These are phyloP conservation scores for Mycena maculata DNA, from an alignment of 768 basidiomycete species.

Conservation along the genomic window DNA sequence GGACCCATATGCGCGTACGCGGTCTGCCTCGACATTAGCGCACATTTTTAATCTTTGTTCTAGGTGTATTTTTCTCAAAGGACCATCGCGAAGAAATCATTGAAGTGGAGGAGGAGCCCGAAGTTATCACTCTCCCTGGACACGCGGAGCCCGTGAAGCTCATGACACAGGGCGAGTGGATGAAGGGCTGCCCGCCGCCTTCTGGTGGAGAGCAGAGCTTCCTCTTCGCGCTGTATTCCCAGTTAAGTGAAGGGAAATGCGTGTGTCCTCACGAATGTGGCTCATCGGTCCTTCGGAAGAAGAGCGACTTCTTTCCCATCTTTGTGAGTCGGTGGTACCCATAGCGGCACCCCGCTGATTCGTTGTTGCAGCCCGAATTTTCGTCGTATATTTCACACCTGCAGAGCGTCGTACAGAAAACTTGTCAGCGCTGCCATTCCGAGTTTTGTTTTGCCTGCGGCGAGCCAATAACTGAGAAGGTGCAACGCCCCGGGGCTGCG, in stretches of 20 bases:
- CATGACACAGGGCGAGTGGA: conserved; percentile 93
- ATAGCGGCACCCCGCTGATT: conserved; percentile 26
- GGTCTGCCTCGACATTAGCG: background rate
- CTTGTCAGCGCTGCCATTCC: conserved; percentile 70
- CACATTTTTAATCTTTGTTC: conserved; percentile 21
- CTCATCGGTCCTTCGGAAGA: conserved; percentile 65
- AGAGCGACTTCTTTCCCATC: conserved; percentile 85
- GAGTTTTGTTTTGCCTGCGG: conserved; percentile 83
- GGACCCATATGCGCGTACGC: conserved; percentile 89
- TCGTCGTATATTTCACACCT: conserved; percentile 75
- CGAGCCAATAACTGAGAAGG: conserved; percentile 65
- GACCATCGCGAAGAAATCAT: conserved; percentile 92
- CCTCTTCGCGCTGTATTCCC: conserved; percentile 86
- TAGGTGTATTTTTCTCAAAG: conserved; percentile 96
- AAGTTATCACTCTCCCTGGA: conserved; percentile 57
- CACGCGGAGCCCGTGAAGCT: conserved; percentile 64
- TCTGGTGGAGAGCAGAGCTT: conserved; percentile 92
- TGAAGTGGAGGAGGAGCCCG: conserved; percentile 87
- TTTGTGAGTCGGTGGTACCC: conserved; percentile 66
- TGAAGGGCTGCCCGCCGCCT: conserved; percentile 87
- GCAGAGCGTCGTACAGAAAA: conserved; percentile 63
- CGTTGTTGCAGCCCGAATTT: conserved; percentile 73
- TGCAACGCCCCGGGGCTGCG: conserved; percentile 55
- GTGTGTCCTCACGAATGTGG: conserved; percentile 85
- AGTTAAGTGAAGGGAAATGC: conserved; percentile 72